phyloP scores from a whole-genome alignment of 2,329 filamentous ascomycete species.

The Hypoxylon sp. region DNA sequence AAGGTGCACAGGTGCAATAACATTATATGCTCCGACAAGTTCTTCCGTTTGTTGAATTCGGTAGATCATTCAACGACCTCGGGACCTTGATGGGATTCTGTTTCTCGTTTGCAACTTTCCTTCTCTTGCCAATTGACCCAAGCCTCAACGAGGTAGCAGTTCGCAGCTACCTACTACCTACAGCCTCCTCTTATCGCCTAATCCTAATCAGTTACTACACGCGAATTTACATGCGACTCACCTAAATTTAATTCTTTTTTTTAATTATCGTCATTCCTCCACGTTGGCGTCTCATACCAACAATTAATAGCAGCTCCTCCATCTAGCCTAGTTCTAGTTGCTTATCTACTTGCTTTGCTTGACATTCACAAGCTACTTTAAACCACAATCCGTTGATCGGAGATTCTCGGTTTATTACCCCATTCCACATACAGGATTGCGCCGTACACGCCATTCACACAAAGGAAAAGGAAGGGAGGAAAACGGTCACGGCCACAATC shows the following conservation, averaged over 20 bases:
- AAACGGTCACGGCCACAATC: conserved; percentile 9
- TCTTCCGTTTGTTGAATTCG: conserved; percentile 33
- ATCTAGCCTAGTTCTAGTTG: conserved; percentile 38
- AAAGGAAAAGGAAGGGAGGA: conserved; percentile 18
- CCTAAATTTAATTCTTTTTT: not conserved
- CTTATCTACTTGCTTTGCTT: conserved; percentile 11
- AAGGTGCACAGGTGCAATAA: not conserved
- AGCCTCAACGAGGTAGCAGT: conserved; percentile 23
- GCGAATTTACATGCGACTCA: conserved; percentile 4
- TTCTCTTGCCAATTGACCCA: conserved; percentile 15
- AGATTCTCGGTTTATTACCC: conserved; percentile 15
- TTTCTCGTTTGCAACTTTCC: conserved; percentile 12
- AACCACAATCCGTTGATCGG: conserved; percentile 15
- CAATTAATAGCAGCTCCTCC: conserved; percentile 16
- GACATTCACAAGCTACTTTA: conserved; percentile 1
- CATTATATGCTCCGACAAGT: conserved; percentile 22
- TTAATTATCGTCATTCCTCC: conserved; percentile 10
- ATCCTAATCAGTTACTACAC: conserved; percentile 6
- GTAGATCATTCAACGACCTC: not conserved
- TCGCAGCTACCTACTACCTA: conserved; percentile 23
- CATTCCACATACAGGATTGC: conserved; percentile 10
- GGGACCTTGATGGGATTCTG: not conserved
- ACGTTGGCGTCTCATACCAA: conserved; percentile 17
- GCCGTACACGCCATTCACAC: not conserved
- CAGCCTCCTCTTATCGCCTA: conserved; percentile 19